Percentiles rank a stretch among this genome's conserved stretches.
Evolutionary conservation across 768 basidiomycete genomes (phyloP).

Genomic region (Mycena crocata): DNA sequence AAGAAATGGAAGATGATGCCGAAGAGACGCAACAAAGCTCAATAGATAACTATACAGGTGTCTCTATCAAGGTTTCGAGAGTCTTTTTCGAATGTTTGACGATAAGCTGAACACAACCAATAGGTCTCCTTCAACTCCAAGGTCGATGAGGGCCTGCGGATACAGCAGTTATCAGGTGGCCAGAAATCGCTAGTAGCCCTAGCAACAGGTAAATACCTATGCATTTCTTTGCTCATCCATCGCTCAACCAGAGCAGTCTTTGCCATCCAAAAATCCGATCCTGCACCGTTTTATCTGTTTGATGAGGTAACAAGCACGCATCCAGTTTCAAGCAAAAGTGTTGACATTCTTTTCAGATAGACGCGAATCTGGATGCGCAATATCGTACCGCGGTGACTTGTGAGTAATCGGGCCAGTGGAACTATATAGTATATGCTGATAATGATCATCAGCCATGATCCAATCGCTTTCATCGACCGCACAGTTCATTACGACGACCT

Average conservation of each 20-base stretch:
- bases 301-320: constrained; percentile 72
- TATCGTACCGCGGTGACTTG: constrained; percentile 97
- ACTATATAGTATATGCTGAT: neutral
- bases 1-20: constrained; percentile 77
- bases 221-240: neutral
- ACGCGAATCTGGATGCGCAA: constrained; percentile 97
- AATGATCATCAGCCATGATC: constrained; percentile 83
- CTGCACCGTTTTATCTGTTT: constrained; percentile 99
- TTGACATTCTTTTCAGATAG: constrained; percentile 67
- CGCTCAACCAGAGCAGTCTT: constrained; percentile 71
- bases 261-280: constrained; percentile 99
- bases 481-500: constrained; percentile 98
- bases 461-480: constrained; percentile 87
- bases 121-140: constrained; percentile 99
- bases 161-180: constrained; percentile 96
- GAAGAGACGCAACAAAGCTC: constrained; percentile 79
- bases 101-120: neutral
- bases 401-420: constrained; percentile 51
- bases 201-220: constrained; percentile 80
- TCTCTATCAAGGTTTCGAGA: constrained; percentile 85
- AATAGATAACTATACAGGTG: constrained; percentile 96
- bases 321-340: neutral
- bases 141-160: constrained; percentile 94
- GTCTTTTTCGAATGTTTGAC: neutral
- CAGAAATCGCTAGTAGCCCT: constrained; percentile 98